Evolutionary conservation across 805 yeast genomes (phyloP).

Genomic region (Yarrowia sp.): DNA sequence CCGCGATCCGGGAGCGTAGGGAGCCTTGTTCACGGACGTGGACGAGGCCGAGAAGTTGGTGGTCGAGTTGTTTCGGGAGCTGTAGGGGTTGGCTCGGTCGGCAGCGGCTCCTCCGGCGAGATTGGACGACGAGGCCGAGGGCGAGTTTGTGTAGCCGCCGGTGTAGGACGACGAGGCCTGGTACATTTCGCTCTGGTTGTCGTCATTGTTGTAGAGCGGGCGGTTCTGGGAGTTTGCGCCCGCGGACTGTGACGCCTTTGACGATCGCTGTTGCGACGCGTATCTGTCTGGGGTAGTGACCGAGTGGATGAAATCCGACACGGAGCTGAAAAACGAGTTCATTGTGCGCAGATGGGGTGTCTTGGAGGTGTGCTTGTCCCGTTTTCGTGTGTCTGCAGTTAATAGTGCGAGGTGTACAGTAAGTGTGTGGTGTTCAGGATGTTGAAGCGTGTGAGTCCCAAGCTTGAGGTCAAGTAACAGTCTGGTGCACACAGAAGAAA

Average conservation of each 20-base stretch:
- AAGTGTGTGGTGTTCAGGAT: conserved; percentile 2
- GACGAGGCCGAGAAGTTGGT: conserved; percentile 42
- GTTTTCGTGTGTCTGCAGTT: no score
- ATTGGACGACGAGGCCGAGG: conserved; percentile 35
- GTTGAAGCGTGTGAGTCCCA: conserved; percentile 18
- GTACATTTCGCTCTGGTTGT: conserved; percentile 37
- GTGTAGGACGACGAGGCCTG: conserved; percentile 35
- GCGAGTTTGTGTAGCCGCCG: conserved; percentile 34
- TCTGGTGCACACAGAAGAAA: conserved; percentile 30
- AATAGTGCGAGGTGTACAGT: no score
- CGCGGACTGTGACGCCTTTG: conserved; percentile 40
- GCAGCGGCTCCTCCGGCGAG: conserved; percentile 34
- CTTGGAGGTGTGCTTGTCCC: background rate
- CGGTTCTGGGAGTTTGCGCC: conserved; percentile 24
- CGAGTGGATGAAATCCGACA: conserved; percentile 50
- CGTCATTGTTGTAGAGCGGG: conserved; percentile 37
- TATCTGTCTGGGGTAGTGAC: conserved; percentile 52
- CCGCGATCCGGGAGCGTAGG: conserved; percentile 51
- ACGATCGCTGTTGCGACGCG: conserved; percentile 46
- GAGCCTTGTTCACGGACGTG: conserved; percentile 43
- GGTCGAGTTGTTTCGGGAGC: conserved; percentile 40
- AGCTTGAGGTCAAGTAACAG: conserved; percentile 16
- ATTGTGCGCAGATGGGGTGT: conserved; percentile 39
- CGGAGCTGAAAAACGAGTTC: conserved; percentile 47
- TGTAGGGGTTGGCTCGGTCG: conserved; percentile 38